Base-by-base conservation (phyloP, 129 eudicot genomes). In the Daucus carota region DNA sequence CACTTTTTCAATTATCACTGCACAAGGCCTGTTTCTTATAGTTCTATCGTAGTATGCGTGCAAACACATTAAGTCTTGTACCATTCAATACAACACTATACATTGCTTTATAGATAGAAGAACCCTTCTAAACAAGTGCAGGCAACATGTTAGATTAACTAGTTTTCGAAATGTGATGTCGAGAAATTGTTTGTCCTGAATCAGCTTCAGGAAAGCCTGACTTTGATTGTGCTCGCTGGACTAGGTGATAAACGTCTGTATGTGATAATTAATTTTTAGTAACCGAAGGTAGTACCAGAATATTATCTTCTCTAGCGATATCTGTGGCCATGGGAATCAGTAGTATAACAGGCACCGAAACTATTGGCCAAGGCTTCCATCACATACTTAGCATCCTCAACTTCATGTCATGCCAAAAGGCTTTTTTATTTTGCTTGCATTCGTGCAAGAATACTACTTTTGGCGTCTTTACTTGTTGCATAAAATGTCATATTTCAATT, bases 1-100 rank as follows among this genome's bases (percentile, higher is more conserved):
- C 70, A 29, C 70, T 63, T 63, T 38, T 63, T 29, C 40, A 63
- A 63, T 63, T 28, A 63, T 63, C 70, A 63, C 70, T 12, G 10
- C 34, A 63, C 3, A 63, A 63, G 11, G 29, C 40, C 29, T 63
- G 70, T 4, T 57, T 63, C 40, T 3, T 63, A 29, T 29, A 63
- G 29, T 24, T 57, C n/a, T 57, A n/a, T 15, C 22, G 29, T 63
- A 29, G 38, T 63, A 63, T 63, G 70, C 70, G 38, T 63, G 70
- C 26, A 63, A 63, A 26, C 70, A 29, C 70, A 63, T 20, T 1
- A 14, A 29, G 38, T 63, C 18, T 22, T 63, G 38, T 16, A 63
- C 14, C 31, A 54, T 54, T n/a, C 13, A 8, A 54, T 54, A n/a
- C 31, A 54, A 54, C n/a, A 8, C 6, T 8, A 14, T 6, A 50